These are phyloP conservation scores for Colletotrichum lindemuthianum DNA, from an alignment of 2,329 filamentous ascomycete species.

Conservation along the genomic window DNA sequence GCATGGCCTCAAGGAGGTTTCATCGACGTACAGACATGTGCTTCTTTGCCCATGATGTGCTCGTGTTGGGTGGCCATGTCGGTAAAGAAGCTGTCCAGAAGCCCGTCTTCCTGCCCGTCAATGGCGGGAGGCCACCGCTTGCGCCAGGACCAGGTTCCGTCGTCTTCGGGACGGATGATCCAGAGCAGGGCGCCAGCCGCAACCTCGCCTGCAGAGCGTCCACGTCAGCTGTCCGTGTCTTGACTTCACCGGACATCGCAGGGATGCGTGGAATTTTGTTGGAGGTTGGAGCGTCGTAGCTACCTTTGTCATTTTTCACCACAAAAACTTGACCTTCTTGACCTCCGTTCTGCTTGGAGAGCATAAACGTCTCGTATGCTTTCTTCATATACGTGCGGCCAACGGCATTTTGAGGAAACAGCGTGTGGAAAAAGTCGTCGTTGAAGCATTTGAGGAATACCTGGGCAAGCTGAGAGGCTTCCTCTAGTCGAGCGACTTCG, in stretches of 20 bases:
- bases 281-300: neutral
- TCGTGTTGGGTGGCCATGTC: slow-evolving; percentile 37
- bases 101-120: slow-evolving; percentile 25
- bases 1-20: too few species aligned
- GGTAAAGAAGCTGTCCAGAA: slow-evolving; percentile 34
- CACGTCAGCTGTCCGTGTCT: neutral
- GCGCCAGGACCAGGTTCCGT: slow-evolving; percentile 29
- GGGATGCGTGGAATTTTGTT: neutral
- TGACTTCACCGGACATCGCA: neutral
- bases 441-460: slow-evolving; percentile 34
- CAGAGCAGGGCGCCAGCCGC: slow-evolving; percentile 24
- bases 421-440: slow-evolving; percentile 26
- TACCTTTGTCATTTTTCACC: slow-evolving; percentile 26
- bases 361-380: slow-evolving; percentile 22
- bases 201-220: slow-evolving; percentile 1
- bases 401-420: slow-evolving; percentile 30
- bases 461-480: slow-evolving; percentile 26
- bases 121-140: slow-evolving; percentile 32
- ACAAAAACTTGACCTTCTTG: slow-evolving; percentile 31
- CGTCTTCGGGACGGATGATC: slow-evolving; percentile 28
- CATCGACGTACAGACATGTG: slow-evolving; percentile 37
- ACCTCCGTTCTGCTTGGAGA: slow-evolving; percentile 13
- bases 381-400: slow-evolving; percentile 27
- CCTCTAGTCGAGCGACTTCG: slow-evolving; percentile 17
- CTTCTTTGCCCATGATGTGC: slow-evolving; percentile 24